A percentile compares a stretch with the other conserved stretches of the same genome.
phyloP scores from a whole-genome alignment of 2,329 filamentous ascomycete species.

The Graphiopsis chlorocephala region DNA sequence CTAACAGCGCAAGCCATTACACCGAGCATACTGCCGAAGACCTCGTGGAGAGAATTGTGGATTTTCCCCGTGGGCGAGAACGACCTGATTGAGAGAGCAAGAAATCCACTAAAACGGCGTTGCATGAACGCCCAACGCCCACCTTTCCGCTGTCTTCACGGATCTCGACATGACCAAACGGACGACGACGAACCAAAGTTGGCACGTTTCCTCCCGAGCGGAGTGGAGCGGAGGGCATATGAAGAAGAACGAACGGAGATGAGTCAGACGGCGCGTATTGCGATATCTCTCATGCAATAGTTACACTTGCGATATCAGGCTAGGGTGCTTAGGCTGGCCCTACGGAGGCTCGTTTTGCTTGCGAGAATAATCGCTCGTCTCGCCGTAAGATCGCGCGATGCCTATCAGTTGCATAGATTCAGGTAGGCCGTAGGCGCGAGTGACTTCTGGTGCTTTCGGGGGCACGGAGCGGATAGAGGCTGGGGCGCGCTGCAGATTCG shows the following conservation, averaged over 20 bases:
- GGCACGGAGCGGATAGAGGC: neutral
- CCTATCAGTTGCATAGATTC: neutral
- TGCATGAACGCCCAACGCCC: neutral
- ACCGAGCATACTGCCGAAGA: neutral
- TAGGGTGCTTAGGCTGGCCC: neutral
- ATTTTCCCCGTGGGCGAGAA: neutral
- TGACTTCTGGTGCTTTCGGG: neutral
- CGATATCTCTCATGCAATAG: neutral
- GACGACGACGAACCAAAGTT: neutral
- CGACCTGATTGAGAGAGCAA: neutral
- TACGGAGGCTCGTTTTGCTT: no score
- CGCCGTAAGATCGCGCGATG: conserved; percentile 4
- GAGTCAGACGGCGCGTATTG: neutral
- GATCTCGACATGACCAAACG: neutral
- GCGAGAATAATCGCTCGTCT: neutral
- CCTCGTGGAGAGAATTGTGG: neutral
- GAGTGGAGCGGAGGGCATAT: neutral
- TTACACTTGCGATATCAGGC: neutral
- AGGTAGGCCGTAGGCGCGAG: neutral
- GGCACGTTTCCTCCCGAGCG: neutral
- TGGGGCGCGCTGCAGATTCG: neutral
- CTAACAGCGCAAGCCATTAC: neutral
- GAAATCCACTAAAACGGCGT: neutral
- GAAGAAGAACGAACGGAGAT: neutral
- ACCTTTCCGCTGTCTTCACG: neutral